Evolutionary conservation across 2,329 filamentous ascomycete genomes (phyloP).

Genomic region (Monosporascus sp.): DNA sequence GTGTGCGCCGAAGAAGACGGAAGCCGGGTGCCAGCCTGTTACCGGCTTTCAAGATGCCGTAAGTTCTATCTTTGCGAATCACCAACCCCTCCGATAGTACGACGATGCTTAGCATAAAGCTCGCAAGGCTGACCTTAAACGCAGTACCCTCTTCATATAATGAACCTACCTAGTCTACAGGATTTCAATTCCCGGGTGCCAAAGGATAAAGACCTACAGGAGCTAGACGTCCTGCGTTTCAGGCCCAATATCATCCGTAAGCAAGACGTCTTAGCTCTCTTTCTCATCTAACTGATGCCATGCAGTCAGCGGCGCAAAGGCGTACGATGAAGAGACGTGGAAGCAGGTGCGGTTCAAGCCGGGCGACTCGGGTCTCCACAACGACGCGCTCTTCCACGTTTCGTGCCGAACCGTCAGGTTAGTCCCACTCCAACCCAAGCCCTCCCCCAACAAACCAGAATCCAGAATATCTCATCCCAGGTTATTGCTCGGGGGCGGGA

Average conservation of each 20-base stretch:
- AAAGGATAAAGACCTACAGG: slow-evolving; percentile 40
- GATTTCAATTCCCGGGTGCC: slow-evolving; percentile 54
- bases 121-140: slow-evolving; percentile 2
- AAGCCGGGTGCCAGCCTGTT: slow-evolving; percentile 59
- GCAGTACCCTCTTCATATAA: slow-evolving; percentile 65
- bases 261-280: slow-evolving; percentile 8
- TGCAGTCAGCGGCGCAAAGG: slow-evolving; percentile 54
- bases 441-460: not conserved
- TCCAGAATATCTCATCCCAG: too few species aligned
- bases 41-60: slow-evolving; percentile 68
- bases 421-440: slow-evolving; percentile 18
- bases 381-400: slow-evolving; percentile 43
- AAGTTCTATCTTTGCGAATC: slow-evolving; percentile 26
- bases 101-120: slow-evolving; percentile 8
- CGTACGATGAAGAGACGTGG: slow-evolving; percentile 70
- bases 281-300: slow-evolving; percentile 4
- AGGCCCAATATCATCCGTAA: slow-evolving; percentile 67
- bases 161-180: slow-evolving; percentile 61
- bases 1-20: slow-evolving; percentile 53
- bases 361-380: slow-evolving; percentile 42
- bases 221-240: slow-evolving; percentile 60
- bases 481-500: too few species aligned
- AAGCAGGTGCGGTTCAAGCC: slow-evolving; percentile 52
- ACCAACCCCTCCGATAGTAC: not conserved
- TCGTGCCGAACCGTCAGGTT: slow-evolving; percentile 62